A percentile compares a stretch with the other conserved stretches of the same genome.
These are phyloP conservation scores for Leccinum truebloodii DNA, from an alignment of 768 basidiomycete genomes.

Conservation along the genomic window DNA sequence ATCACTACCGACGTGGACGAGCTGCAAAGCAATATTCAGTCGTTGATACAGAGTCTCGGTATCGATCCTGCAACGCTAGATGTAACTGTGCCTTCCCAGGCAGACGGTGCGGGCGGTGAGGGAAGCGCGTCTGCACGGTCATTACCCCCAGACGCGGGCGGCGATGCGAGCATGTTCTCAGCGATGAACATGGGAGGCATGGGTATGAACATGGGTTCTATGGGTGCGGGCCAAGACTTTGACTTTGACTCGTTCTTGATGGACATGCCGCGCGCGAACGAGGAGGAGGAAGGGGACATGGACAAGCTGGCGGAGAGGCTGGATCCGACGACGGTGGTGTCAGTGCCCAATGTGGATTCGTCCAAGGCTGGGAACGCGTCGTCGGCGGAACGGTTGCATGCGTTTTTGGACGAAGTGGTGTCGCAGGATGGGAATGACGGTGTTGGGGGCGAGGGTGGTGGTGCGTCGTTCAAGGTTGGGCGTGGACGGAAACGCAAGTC, in stretches of 20 bases:
- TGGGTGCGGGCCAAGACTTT: constrained; percentile 25
- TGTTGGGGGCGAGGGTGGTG: not conserved
- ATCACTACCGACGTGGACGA: constrained; percentile 75
- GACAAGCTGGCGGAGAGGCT: constrained; percentile 37
- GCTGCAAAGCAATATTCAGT: constrained; percentile 66
- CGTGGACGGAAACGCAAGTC: constrained; percentile 44
- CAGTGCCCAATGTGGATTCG: constrained; percentile 27
- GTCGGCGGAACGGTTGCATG: constrained; percentile 40
- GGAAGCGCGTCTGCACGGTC: constrained; percentile 1
- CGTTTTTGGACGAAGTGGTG: constrained; percentile 45
- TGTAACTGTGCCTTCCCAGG: constrained; percentile 3
- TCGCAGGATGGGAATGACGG: constrained; percentile 32
- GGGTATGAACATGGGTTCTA: not conserved
- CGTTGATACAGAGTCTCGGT: constrained; percentile 70
- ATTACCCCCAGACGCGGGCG: not conserved
- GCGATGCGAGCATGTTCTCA: constrained; percentile 24
- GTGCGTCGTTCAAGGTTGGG: constrained; percentile 8
- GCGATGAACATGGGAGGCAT: not conserved
- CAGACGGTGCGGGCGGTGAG: constrained; percentile 12
- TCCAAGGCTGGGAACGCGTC: constrained; percentile 30
- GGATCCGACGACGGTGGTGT: constrained; percentile 34
- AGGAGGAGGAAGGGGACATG: constrained; percentile 31
- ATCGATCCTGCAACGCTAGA: constrained; percentile 49
- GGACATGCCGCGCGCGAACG: constrained; percentile 36
- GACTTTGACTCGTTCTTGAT: constrained; percentile 44